Percentiles rank a stretch among this genome's conserved stretches.
These are phyloP conservation scores for Xylaria grammica DNA, from an alignment of 495 filamentous ascomycete species.

Conservation along the genomic window DNA sequence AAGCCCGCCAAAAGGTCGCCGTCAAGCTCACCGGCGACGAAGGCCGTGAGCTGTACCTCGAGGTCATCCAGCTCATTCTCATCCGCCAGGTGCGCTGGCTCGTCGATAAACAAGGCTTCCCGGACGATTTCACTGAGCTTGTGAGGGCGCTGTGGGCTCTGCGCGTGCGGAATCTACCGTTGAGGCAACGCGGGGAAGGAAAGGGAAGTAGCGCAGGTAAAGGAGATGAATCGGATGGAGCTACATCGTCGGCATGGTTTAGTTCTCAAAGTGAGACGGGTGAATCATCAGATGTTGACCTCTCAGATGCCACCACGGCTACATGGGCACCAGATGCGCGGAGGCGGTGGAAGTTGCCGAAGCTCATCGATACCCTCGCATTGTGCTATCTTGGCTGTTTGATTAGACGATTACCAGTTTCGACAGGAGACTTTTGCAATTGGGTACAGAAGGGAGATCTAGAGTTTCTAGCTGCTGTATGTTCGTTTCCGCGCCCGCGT, in stretches of 20 bases:
- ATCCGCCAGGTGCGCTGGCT: slow-evolving; percentile 50
- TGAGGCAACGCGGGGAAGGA: slow-evolving; percentile 30
- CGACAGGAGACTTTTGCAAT: slow-evolving; percentile 48
- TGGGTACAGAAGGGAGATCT: slow-evolving; percentile 50
- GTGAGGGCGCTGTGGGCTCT: slow-evolving; percentile 59
- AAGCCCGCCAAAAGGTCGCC: slow-evolving; percentile 58
- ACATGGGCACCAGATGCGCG: slow-evolving; percentile 31
- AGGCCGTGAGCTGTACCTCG: slow-evolving; percentile 78
- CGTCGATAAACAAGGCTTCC: slow-evolving; percentile 46
- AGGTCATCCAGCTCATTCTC: slow-evolving; percentile 80
- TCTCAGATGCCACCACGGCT: slow-evolving; percentile 34
- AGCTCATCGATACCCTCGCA: slow-evolving; percentile 47
- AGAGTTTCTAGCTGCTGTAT: slow-evolving; percentile 47
- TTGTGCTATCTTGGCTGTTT: slow-evolving; percentile 53
- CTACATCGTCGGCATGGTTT: slow-evolving; percentile 32
- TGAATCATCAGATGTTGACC: slow-evolving; percentile 24
- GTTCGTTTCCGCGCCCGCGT: slow-evolving; percentile 6
- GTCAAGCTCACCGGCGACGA: slow-evolving; percentile 66
- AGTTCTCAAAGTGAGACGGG: slow-evolving; percentile 44
- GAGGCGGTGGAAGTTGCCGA: slow-evolving; percentile 47
- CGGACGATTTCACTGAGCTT: slow-evolving; percentile 52
- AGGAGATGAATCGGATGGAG: slow-evolving; percentile 21
- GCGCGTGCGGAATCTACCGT: slow-evolving; percentile 44
- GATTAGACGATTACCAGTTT: slow-evolving; percentile 47
- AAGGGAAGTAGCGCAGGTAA: slow-evolving; percentile 6